These are phyloP conservation scores for Vaccinium myrtillus DNA, from an alignment of 148 eudicot genomes.

Conservation along the genomic window DNA sequence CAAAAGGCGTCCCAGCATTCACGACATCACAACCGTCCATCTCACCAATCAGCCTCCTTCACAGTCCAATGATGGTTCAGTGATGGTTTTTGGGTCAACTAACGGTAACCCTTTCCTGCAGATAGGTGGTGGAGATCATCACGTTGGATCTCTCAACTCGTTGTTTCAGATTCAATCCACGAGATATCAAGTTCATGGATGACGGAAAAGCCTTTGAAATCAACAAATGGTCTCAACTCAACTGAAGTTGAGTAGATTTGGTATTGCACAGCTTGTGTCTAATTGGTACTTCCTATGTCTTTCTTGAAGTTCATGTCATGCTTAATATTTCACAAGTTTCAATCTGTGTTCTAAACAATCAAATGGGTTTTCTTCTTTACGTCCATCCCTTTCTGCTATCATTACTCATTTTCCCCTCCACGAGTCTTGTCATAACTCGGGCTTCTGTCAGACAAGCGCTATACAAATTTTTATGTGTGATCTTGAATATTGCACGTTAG, in stretches of 20 bases:
- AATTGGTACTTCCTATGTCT: not conserved
- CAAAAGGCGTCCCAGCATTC: conserved; percentile 88
- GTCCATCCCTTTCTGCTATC: not conserved
- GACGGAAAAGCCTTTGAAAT: not conserved
- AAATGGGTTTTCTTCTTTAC: not conserved
- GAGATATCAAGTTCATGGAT: conserved; percentile 24
- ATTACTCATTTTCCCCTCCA: not conserved
- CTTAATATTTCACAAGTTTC: not conserved
- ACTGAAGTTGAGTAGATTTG: not conserved
- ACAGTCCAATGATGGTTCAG: conserved; percentile 31
- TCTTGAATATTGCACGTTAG: not conserved
- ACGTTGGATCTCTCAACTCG: conserved; percentile 17
- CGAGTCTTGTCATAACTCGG: not conserved
- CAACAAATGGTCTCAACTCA: not conserved
- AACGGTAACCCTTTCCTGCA: conserved; percentile 8
- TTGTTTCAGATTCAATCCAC: conserved; percentile 32
- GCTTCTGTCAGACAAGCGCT: not conserved
- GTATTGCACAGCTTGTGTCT: not conserved
- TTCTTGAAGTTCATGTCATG: not conserved
- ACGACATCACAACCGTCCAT: conserved; percentile 80
- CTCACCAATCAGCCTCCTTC: conserved; percentile 24
- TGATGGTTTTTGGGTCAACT: conserved; percentile 33
- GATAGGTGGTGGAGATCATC: conserved; percentile 12
- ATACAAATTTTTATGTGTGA: not conserved
- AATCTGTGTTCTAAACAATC: not conserved